These are phyloP conservation scores for Arachnomyces sp. DNA, from an alignment of 2,329 filamentous ascomycete genomes.

Conservation along the genomic window DNA sequence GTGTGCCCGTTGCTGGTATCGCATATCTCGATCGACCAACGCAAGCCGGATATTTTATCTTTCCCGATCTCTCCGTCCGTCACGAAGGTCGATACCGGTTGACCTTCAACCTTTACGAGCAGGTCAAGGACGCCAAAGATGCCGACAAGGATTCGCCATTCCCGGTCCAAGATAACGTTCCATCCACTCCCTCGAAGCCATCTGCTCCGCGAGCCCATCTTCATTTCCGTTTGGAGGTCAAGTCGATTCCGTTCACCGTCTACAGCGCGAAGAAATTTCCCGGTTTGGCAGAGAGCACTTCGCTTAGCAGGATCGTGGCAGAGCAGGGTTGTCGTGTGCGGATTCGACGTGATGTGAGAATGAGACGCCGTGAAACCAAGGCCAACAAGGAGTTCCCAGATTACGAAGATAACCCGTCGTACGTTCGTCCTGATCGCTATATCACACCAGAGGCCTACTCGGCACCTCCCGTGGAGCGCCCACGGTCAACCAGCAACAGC, in stretches of 20 bases:
- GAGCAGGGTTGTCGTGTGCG: slow-evolving; percentile 96
- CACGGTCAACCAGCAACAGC: slow-evolving; percentile 55
- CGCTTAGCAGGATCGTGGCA: slow-evolving; percentile 79
- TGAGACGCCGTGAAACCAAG: slow-evolving; percentile 76
- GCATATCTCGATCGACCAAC: slow-evolving; percentile 84
- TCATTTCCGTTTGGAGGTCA: slow-evolving; percentile 81
- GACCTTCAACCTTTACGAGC: slow-evolving; percentile 87
- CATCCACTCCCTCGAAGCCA: slow-evolving; percentile 28
- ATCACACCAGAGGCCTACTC: slow-evolving; percentile 44
- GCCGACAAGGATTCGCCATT: slow-evolving; percentile 52
- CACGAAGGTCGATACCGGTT: slow-evolving; percentile 92
- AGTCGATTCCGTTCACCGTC: slow-evolving; percentile 78
- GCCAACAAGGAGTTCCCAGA: slow-evolving; percentile 60
- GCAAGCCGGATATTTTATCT: slow-evolving; percentile 86
- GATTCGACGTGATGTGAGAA: slow-evolving; percentile 86
- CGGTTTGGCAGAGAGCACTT: slow-evolving; percentile 81
- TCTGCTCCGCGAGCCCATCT: slow-evolving; percentile 52
- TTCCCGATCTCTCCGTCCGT: slow-evolving; percentile 89
- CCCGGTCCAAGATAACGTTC: slow-evolving; percentile 23
- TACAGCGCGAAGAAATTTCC: slow-evolving; percentile 99
- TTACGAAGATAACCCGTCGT: slow-evolving; percentile 49
- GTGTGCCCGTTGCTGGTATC: slow-evolving; percentile 90
- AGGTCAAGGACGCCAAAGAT: slow-evolving; percentile 79
- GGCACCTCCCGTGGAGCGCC: slow-evolving; percentile 41
- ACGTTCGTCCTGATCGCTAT: slow-evolving; percentile 42